Base-by-base conservation (phyloP, 768 basidiomycete species). In the Strobilomyces dryophilus region DNA sequence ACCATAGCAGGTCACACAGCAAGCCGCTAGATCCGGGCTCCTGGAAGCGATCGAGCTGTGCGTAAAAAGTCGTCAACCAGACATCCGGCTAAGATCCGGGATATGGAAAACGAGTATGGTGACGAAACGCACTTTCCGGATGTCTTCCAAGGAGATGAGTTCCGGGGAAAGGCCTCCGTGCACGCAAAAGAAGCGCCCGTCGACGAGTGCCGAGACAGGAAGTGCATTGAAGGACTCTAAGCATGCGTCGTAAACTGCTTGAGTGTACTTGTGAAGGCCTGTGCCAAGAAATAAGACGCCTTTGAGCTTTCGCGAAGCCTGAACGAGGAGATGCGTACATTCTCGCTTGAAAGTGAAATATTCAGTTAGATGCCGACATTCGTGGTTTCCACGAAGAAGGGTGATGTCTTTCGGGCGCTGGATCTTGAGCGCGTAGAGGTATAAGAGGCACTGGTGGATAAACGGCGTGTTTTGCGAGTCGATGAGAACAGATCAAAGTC, bases 281-380 rank as follows among this genome's bases (percentile, higher is more conserved):
- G 51, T 45, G 11, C 14, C 55, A 49, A 55, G 55, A 55, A 51
- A 60, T 39, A 53, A 53, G 47, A 45, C 5, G 32, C 20, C 14
- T 32, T 45, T 62, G 41, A 59, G 54, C 36, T 35, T 14, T 39
- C 29, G 36, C 8, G 24, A 48, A 54, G 35, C n/a, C 53, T 43
- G 32, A 49, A 47, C 17, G n/a, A 32, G 45, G 26, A 59, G 31
- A 44, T 31, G 71, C 85, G 72, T 62, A 95, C 88, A 89, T 87
- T 98, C 95, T 57, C 92, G 87, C 74, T 93, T 95, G 77, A 98
- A 98, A 9, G 95, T 98, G 66, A 98, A 98, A 69, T 95, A 97
- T 71, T 95, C 93, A 2, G 95, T 98, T 44, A 98, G 76, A 73
- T 98, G 95, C 35, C 87, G 83, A 68, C 95, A 98, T 76, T 98